Evolutionary conservation across 2,329 filamentous ascomycete species (phyloP).

Genomic region (Cucurbitaria berberidis): DNA sequence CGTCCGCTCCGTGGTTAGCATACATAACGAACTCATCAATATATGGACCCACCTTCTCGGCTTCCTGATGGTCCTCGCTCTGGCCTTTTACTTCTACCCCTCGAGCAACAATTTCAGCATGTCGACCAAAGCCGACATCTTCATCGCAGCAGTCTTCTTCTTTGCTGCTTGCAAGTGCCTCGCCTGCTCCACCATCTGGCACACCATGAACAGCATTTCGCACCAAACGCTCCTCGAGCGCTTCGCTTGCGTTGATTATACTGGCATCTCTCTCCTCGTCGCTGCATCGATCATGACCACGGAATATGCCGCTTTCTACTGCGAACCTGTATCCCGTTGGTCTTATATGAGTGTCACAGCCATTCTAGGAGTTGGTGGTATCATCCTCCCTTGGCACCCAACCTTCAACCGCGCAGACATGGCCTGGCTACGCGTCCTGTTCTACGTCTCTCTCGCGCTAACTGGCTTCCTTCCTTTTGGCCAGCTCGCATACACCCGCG

Average conservation of each 20-base stretch:
- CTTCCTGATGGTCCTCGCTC: conserved; percentile 81
- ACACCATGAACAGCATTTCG: conserved; percentile 97
- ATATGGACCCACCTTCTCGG: conserved; percentile 97
- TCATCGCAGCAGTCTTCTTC: conserved; percentile 94
- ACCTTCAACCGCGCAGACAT: conserved; percentile 91
- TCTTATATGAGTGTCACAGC: conserved; percentile 84
- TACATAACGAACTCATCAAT: conserved; percentile 95
- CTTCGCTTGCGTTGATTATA: conserved; percentile 98
- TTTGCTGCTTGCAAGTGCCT: conserved; percentile 94
- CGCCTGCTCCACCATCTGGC: conserved; percentile 94
- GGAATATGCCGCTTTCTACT: conserved; percentile 98
- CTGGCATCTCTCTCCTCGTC: conserved; percentile 92
- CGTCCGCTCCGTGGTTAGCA: conserved; percentile 77
- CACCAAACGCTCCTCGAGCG: conserved; percentile 88
- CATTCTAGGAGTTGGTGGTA: conserved; percentile 80
- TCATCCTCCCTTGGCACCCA: conserved; percentile 94
- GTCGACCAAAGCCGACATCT: conserved; percentile 85
- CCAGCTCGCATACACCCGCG: conserved; percentile 80
- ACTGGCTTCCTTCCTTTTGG: conserved; percentile 90
- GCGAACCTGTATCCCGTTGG: conserved; percentile 86
- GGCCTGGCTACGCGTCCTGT: conserved; percentile 89
- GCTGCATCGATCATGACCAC: conserved; percentile 97
- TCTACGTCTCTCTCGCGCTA: conserved; percentile 84
- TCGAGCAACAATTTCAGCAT: conserved; percentile 82
- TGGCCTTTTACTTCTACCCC: conserved; percentile 97